These are phyloP conservation scores for Cicer bijugum DNA, from an alignment of 306 rosid genomes.

Conservation along the genomic window DNA sequence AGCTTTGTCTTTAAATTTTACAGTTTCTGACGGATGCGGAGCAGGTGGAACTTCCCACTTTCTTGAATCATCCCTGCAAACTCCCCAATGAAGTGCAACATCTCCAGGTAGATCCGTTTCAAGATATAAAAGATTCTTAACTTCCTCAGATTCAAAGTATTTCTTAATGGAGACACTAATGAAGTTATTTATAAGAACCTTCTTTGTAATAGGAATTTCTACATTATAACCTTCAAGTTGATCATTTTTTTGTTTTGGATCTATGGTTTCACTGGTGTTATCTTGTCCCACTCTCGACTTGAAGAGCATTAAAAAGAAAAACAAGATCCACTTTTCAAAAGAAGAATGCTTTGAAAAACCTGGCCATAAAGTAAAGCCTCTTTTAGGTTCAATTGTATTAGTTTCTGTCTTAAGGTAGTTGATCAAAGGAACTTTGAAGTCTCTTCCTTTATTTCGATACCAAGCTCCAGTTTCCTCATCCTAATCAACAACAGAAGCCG, in stretches of 20 bases:
- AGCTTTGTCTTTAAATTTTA: slow-evolving; percentile 71
- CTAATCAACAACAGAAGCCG: slow-evolving; percentile 54
- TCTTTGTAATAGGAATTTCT: slow-evolving; percentile 71
- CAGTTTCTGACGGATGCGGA: slow-evolving; percentile 78
- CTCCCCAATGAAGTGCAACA: slow-evolving; percentile 90
- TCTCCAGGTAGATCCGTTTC: slow-evolving; percentile 83
- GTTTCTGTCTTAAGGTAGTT: slow-evolving; percentile 53
- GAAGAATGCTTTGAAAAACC: slow-evolving; percentile 53
- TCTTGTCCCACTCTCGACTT: slow-evolving; percentile 51
- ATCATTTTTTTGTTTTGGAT: slow-evolving; percentile 48
- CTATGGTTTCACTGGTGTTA: slow-evolving; percentile 48
- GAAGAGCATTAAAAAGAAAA: slow-evolving; percentile 30
- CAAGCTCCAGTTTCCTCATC: slow-evolving; percentile 89
- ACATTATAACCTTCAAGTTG: slow-evolving; percentile 68
- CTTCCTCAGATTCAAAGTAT: slow-evolving; percentile 62
- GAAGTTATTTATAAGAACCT: slow-evolving; percentile 56
- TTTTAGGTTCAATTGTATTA: slow-evolving; percentile 61
- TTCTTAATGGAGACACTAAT: slow-evolving; percentile 65
- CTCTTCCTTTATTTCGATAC: slow-evolving; percentile 91
- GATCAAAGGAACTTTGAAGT: slow-evolving; percentile 84
- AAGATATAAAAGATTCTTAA: slow-evolving; percentile 59
- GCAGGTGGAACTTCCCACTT: slow-evolving; percentile 85
- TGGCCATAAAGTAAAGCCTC: slow-evolving; percentile 56
- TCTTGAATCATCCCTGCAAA: slow-evolving; percentile 69
- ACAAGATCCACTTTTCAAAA: slow-evolving; percentile 19